Evolutionary conservation across 306 rosid species (phyloP).

Genomic region (Vachellia pachyceras): DNA sequence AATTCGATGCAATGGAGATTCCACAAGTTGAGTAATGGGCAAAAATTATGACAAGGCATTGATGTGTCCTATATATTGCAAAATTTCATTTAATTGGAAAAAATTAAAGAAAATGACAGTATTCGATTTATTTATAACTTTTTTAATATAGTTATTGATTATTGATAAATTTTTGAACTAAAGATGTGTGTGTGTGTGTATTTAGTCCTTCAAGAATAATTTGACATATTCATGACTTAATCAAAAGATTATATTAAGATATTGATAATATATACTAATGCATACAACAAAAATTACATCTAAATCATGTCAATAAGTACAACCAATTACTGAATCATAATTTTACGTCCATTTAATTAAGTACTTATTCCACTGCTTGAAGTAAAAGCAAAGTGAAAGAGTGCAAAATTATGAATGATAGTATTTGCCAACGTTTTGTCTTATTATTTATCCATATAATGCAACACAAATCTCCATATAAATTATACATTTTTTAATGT

Average conservation of each 20-base stretch:
- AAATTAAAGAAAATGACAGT: background rate
- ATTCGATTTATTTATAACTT: background rate
- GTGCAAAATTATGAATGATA: background rate
- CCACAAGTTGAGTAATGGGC: background rate
- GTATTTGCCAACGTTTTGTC: background rate
- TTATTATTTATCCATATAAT: background rate
- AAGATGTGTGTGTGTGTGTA: background rate
- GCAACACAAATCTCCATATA: background rate
- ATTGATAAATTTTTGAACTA: background rate
- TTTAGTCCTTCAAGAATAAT: background rate
- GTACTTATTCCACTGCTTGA: background rate
- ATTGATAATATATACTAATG: background rate
- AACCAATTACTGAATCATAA: background rate
- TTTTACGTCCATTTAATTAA: too few relatives aligned
- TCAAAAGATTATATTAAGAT: background rate
- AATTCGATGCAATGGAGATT: conserved; percentile 30
- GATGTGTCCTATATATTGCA: conserved; percentile 2
- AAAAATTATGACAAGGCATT: background rate
- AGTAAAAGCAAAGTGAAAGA: background rate
- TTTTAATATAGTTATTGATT: background rate
- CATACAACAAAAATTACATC: background rate
- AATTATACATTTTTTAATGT: background rate
- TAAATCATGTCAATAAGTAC: background rate
- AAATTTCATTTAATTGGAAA: background rate
- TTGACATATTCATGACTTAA: background rate